Evolutionary conservation across 2,329 filamentous ascomycete species (phyloP), one percentile per base, ranked within the genome.

Genomic region (Blumeria graminis): DNA sequence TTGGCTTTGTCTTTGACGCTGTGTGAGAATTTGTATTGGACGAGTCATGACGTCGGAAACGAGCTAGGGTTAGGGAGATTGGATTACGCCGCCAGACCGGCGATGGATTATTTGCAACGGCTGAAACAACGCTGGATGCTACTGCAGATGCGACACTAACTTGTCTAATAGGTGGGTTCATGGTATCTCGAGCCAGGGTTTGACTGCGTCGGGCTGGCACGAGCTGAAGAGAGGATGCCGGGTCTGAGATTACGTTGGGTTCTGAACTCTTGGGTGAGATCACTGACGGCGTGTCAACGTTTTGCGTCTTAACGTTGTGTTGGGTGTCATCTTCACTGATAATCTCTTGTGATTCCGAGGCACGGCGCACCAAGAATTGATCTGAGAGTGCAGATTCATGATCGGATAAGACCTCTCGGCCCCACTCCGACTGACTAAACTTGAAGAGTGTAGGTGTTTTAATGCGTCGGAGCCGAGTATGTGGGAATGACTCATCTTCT

Each of bases 381-480:
- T 35, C 22, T 39, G 45, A 48, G 16, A 51, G 35, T 6, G 28
- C 45, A 28, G 58, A 58, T 22, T 62, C 57, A 32, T 61, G 58
- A 39, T 61, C 62, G 50, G 61, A 65, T 59, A 61, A 61, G 39
- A 61, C 55, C 36, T 66, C 62, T 41, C 60, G 52, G 13, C 60
- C 65, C 64, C 65, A 67, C 3, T 61, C 59, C 18, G 56, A 57
- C 6, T 57, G 56, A 9, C 56, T 57, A 33, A 63, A 64, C 4
- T 59, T 59, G 48, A 65, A 64, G 32, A 66, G 58, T 58, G 62
- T 60, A 6, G 64, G 61, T 9, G 59, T 61, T 52, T 61, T 57
- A 5, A 58, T 56, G 5, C 61, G 59, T 34, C 58, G 57, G 6
- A 59, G 58, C 18, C 57, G 56, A n/a, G 41, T 50, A 32, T 55